Evolutionary conservation across 805 yeast genomes (phyloP).

Genomic region (Nakazawaea anatomiae): DNA sequence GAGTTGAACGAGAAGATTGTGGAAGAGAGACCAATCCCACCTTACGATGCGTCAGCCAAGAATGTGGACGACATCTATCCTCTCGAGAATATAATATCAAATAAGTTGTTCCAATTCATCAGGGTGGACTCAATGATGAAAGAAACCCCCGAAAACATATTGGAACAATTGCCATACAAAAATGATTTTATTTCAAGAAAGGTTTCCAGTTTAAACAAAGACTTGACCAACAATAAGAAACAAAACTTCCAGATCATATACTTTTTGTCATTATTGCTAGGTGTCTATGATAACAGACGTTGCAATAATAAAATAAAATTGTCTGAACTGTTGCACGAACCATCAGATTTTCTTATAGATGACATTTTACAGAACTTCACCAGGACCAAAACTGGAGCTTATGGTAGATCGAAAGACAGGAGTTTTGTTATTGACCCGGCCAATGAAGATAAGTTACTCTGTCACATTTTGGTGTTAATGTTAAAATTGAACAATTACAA

Average conservation of each 20-base stretch:
- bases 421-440: slow-evolving; percentile 82
- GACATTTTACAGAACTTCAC: slow-evolving; percentile 72
- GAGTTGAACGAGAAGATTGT: slow-evolving; percentile 52
- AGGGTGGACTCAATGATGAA: slow-evolving; percentile 57
- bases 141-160: slow-evolving; percentile 45
- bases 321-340: slow-evolving; percentile 54
- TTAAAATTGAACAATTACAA: slow-evolving; percentile 72
- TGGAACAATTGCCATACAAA: slow-evolving; percentile 57
- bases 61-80: slow-evolving; percentile 81
- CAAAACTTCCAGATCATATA: slow-evolving; percentile 65
- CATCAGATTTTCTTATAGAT: slow-evolving; percentile 70
- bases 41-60: slow-evolving; percentile 71
- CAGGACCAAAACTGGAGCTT: slow-evolving; percentile 51
- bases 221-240: slow-evolving; percentile 33
- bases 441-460: slow-evolving; percentile 78
- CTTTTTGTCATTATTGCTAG: slow-evolving; percentile 74
- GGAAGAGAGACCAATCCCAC: slow-evolving; percentile 79
- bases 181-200: slow-evolving; percentile 47
- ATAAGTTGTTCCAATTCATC: slow-evolving; percentile 54
- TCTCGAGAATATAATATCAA: slow-evolving; percentile 61
- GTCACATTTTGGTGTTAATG: slow-evolving; percentile 67
- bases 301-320: slow-evolving; percentile 53
- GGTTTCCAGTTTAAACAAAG: slow-evolving; percentile 32
- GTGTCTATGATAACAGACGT: slow-evolving; percentile 72
- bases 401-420: slow-evolving; percentile 71